Conservation (phyloP, 371 early-diverging fungal species). For the Parasitella parasitica region DNA sequence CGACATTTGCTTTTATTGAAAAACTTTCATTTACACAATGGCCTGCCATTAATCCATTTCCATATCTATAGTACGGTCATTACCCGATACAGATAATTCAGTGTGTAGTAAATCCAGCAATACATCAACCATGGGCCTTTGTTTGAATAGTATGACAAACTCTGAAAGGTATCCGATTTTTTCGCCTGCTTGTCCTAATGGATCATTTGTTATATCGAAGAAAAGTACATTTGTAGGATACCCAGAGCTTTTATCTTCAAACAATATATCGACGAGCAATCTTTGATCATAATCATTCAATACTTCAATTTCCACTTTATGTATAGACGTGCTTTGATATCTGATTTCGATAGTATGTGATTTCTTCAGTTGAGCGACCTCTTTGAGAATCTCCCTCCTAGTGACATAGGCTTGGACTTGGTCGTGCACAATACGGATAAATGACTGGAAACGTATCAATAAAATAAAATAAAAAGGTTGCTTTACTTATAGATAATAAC, state of each 20-base stretch:
- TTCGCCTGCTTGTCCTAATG: neutral
- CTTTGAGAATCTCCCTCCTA: slow-evolving; percentile 34
- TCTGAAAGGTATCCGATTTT: neutral
- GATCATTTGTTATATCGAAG: neutral
- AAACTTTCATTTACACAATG: no score
- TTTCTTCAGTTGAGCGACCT: slow-evolving; percentile 2
- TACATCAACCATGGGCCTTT: neutral
- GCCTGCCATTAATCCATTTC: neutral
- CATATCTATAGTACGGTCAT: neutral
- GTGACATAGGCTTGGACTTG: slow-evolving; percentile 38
- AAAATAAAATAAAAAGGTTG: neutral
- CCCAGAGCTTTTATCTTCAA: neutral
- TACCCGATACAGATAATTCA: neutral
- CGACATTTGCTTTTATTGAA: no score
- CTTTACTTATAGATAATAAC: no score
- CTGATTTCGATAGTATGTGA: neutral
- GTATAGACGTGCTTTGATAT: neutral
- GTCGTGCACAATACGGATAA: slow-evolving; percentile 38
- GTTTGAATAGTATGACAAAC: neutral
- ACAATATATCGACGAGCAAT: neutral
- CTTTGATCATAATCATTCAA: neutral
- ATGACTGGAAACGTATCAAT: slow-evolving; percentile 21
- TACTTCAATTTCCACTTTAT: neutral
- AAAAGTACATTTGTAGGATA: neutral
- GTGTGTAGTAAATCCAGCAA: neutral